Base-by-base conservation (phyloP, 2,329 filamentous ascomycete genomes). In the Fonsecaea monophora region DNA sequence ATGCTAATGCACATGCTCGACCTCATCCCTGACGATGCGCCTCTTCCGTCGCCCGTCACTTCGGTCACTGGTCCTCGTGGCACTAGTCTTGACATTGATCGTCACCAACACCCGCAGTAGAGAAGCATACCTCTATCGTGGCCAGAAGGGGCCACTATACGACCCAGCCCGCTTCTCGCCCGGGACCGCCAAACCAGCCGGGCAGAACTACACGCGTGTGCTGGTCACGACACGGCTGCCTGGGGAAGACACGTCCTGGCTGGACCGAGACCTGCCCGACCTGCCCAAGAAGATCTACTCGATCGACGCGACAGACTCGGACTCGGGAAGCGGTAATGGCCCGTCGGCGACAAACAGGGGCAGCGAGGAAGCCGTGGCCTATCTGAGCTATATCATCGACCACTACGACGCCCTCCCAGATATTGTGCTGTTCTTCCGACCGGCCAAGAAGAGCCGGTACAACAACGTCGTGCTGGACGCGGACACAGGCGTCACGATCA, bases 351-450 rank as follows among this genome's bases (percentile, higher is more conserved):
- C 25, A 70, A 87, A 89, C 69, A 87, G 88, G 73, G 87, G 87
- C 54, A 82, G 86, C 72, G 87, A 89, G 74, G 85, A 25, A 25
- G 25, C 85, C 18, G 88, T 89, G 82, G 80, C 82, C 7, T 89
- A 89, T 74, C 79, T 89, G 48, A 85, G 85, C 50, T 89, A 86
- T 75, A 84, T 89, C 67, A 87, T 89, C 74, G 85, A 89, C 70
- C 81, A 87, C 73, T 89, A 89, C 75, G 78, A 87, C 50, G 75
- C 82, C 7, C 80, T 89, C 2, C 82, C 85, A 2, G 86, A 89
- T 71, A 82, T 87, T n/a, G 78, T 84, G 38, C 81, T 88, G 56
- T 89, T 89, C 77, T 84, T 86, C 78, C 87, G 89, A 75, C 82
- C 85, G 37, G 83, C 86, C 67, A 81, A 81, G 70, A 77, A 71